Conservation (phyloP, 148 eudicot genomes). For the Nepenthes mirabilis region DNA sequence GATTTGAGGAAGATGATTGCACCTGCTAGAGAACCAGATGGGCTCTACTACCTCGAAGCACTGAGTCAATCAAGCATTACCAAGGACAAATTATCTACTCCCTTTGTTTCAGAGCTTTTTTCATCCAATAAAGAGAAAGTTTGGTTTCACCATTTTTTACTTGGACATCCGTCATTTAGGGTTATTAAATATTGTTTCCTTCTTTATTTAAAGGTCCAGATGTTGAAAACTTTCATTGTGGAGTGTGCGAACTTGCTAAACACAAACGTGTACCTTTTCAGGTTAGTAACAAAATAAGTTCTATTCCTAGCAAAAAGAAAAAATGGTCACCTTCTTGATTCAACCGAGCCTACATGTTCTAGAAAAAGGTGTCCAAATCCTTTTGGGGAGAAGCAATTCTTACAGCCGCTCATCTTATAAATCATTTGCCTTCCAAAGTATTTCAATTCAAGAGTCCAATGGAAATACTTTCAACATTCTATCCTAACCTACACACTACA, state of each 20-base stretch:
- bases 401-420: neutral
- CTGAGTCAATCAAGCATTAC: neutral
- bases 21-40: slow-evolving; percentile 1
- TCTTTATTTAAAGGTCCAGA: neutral
- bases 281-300: slow-evolving; percentile 1
- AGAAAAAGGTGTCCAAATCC: neutral
- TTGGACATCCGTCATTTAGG: slow-evolving; percentile 3
- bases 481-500: neutral
- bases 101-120: neutral
- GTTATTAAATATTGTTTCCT: neutral
- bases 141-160: neutral
- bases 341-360: slow-evolving; percentile 1
- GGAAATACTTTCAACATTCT: neutral
- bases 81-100: neutral
- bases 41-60: neutral
- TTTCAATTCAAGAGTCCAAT: neutral
- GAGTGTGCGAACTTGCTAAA: slow-evolving; percentile 7
- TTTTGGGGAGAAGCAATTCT: neutral
- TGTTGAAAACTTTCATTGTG: neutral
- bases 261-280: slow-evolving; percentile 6
- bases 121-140: neutral
- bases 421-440: neutral
- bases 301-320: neutral
- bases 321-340: slow-evolving; percentile 2
- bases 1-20: slow-evolving; percentile 7